Percentiles rank a stretch among this genome's conserved stretches.
Evolutionary conservation across 202 grass and related monocot species (phyloP).

Genomic region (Miscanthus sacchariflorus): DNA sequence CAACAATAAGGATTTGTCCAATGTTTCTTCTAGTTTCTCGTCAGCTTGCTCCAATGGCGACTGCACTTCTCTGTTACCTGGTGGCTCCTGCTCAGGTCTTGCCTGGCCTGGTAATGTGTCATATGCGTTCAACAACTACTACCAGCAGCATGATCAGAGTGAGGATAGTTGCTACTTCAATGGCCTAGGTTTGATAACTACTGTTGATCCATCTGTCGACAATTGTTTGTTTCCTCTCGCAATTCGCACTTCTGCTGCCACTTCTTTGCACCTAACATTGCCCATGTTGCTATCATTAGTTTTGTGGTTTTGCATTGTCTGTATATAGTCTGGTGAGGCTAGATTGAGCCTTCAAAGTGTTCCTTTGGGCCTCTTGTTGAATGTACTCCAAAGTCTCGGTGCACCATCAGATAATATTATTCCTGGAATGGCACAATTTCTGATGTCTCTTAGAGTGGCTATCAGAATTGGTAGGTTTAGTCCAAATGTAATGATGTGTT

Average conservation of each 20-base stretch:
- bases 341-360: slow-evolving; percentile 4
- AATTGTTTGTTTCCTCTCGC: slow-evolving; percentile 77
- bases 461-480: neutral
- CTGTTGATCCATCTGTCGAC: slow-evolving; percentile 82
- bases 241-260: slow-evolving; percentile 58
- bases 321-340: slow-evolving; percentile 35
- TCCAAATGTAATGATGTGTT: neutral
- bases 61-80: slow-evolving; percentile 76
- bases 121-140: slow-evolving; percentile 92
- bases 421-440: slow-evolving; percentile 16
- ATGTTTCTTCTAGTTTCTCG: slow-evolving; percentile 63
- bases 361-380: neutral
- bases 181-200: slow-evolving; percentile 84
- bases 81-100: slow-evolving; percentile 76
- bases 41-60: slow-evolving; percentile 78
- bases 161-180: slow-evolving; percentile 77
- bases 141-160: slow-evolving; percentile 86
- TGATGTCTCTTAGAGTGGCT: neutral
- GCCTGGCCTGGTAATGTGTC: slow-evolving; percentile 91
- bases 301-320: slow-evolving; percentile 17
- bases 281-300: slow-evolving; percentile 30
- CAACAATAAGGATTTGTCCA: slow-evolving; percentile 79
- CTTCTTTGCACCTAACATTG: slow-evolving; percentile 46
- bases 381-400: neutral
- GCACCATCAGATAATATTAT: slow-evolving; percentile 5